Conservation (phyloP, 441 rosid species). For the Macaranga tanarius region DNA sequence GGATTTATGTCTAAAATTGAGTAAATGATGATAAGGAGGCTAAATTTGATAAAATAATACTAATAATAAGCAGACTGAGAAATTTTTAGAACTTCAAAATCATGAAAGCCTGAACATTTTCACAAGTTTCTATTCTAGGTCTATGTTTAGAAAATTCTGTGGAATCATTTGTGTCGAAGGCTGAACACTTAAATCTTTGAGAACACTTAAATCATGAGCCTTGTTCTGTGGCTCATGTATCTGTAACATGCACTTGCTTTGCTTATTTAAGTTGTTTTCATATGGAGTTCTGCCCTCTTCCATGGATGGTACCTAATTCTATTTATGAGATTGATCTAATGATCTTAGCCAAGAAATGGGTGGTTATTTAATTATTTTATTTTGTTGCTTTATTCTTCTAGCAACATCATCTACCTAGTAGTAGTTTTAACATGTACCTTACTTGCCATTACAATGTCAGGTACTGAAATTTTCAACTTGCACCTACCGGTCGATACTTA, state of each 20-base stretch:
- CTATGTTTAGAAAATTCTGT: background rate
- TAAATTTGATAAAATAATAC: background rate
- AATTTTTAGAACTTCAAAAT: background rate
- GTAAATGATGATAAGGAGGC: too few species aligned
- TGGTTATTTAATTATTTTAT: background rate
- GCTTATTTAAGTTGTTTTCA: background rate
- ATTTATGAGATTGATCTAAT: slow-evolving; percentile 2
- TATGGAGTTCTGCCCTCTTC: too few species aligned
- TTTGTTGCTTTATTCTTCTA: background rate
- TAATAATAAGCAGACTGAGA: background rate
- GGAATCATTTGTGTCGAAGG: background rate
- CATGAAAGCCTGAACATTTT: background rate
- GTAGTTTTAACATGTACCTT: background rate
- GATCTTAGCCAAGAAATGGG: background rate
- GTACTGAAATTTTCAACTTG: slow-evolving; percentile 18
- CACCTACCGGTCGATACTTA: slow-evolving; percentile 42
- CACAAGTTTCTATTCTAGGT: too few species aligned
- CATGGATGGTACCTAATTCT: background rate
- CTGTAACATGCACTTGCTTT: background rate
- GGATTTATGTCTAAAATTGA: too few species aligned
- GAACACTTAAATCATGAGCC: background rate
- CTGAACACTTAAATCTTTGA: background rate
- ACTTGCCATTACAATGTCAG: background rate
- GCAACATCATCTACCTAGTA: background rate
- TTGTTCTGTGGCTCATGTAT: background rate